Evolutionary conservation across 495 filamentous ascomycete genomes (phyloP).

Genomic region (Daldinia childiae): DNA sequence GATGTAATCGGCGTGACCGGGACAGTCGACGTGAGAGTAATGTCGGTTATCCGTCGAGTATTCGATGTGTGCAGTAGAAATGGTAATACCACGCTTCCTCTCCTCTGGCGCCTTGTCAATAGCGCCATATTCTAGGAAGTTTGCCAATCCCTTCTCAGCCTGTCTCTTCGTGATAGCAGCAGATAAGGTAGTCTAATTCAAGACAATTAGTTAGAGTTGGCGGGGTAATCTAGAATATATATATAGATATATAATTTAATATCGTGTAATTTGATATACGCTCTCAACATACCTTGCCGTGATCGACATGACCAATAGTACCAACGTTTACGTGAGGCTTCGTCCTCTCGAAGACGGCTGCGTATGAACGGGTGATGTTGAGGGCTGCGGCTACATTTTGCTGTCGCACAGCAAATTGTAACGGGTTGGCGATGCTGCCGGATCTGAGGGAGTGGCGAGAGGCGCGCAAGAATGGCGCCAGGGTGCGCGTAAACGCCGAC

Average conservation of each 20-base stretch:
- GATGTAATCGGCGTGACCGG: constrained; percentile 99
- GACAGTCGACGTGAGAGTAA: constrained; percentile 99
- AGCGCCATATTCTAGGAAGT: constrained; percentile 93
- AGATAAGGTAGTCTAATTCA: constrained; percentile 88
- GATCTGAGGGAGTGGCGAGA: constrained; percentile 70
- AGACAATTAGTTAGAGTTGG: constrained; percentile 41
- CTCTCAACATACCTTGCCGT: constrained; percentile 81
- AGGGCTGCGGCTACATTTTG: constrained; percentile 73
- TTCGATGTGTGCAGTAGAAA: constrained; percentile 97
- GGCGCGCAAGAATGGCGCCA: constrained; percentile 74
- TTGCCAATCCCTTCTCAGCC: constrained; percentile 89
- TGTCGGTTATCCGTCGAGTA: constrained; percentile 91
- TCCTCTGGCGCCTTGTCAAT: constrained; percentile 99
- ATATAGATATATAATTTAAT: not conserved
- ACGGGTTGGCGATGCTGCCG: constrained; percentile 68
- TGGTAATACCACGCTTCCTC: constrained; percentile 99
- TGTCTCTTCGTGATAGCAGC: constrained; percentile 98
- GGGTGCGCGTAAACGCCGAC: constrained; percentile 70
- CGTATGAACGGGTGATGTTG: constrained; percentile 76
- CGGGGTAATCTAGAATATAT: constrained; percentile 15
- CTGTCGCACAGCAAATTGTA: constrained; percentile 66
- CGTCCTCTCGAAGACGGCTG: constrained; percentile 76
- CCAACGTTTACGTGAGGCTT: constrained; percentile 99
- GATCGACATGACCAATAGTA: constrained; percentile 99
- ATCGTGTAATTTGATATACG: not conserved